These are phyloP conservation scores for Penicillium sp. DNA, from an alignment of 2,329 filamentous ascomycete species.

Conservation along the genomic window DNA sequence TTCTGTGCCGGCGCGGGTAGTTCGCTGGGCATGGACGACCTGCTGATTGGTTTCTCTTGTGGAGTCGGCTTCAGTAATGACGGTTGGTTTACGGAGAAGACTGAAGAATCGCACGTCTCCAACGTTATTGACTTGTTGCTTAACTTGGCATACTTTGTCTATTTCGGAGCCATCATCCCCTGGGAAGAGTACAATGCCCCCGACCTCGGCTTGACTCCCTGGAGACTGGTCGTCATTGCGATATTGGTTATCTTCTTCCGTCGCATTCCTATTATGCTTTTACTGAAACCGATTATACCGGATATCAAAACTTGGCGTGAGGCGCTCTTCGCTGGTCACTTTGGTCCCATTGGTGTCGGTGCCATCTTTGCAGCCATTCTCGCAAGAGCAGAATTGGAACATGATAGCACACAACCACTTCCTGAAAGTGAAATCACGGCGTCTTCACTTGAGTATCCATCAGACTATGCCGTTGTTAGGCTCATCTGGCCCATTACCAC, in stretches of 20 bases:
- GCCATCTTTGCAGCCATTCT: conserved; percentile 95
- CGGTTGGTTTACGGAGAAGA: conserved; percentile 98
- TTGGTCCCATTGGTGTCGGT: conserved; percentile 95
- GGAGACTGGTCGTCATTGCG: conserved; percentile 93
- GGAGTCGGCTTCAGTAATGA: conserved; percentile 99
- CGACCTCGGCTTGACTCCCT: conserved; percentile 76
- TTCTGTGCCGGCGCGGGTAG: conserved; percentile 95
- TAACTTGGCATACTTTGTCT: conserved; percentile 98
- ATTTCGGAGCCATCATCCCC: conserved; percentile 94
- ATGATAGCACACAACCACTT: conserved; percentile 74
- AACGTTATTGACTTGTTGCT: conserved; percentile 98
- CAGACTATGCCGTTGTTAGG: conserved; percentile 74
- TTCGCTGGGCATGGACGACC: conserved; percentile 87
- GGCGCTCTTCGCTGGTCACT: conserved; percentile 94
- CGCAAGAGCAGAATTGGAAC: conserved; percentile 88
- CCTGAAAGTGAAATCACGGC: conserved; percentile 62
- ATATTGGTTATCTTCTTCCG: conserved; percentile 94
- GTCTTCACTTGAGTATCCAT: conserved; percentile 49
- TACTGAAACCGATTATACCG: conserved; percentile 88
- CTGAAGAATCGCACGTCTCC: conserved; percentile 96
- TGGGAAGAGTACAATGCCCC: conserved; percentile 88
- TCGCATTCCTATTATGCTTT: conserved; percentile 92
- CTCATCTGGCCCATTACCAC: conserved; percentile 95
- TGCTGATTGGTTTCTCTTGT: conserved; percentile 91
- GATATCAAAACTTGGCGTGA: conserved; percentile 99